phyloP scores from a whole-genome alignment of 441 rosid genomes.

The Populus trichocarpa region DNA sequence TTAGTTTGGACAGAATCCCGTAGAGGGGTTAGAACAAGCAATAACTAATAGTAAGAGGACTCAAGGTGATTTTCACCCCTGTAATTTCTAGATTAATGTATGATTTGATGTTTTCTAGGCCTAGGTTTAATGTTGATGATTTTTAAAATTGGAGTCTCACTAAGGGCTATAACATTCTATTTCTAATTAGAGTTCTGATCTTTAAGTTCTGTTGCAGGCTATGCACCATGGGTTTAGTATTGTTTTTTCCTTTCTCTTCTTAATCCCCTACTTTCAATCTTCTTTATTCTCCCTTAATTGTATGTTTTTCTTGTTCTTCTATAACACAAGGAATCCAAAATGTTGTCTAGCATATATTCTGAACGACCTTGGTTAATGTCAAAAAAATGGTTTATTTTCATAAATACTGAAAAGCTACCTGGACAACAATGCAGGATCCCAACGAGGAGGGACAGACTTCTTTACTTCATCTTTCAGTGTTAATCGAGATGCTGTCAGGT shows the following conservation, averaged over 20 bases:
- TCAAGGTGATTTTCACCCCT: no score
- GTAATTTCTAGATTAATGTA: background rate
- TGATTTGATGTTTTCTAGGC: background rate
- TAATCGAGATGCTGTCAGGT: conserved; percentile 59
- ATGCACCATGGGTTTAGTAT: no score
- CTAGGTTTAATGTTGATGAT: background rate
- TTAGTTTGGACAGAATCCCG: no score
- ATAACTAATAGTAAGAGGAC: no score
- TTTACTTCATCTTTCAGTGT: conserved; percentile 53
- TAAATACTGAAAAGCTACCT: conserved; percentile 39
- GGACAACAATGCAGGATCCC: conserved; percentile 66
- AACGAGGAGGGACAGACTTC: conserved; percentile 59
- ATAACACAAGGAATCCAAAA: background rate
- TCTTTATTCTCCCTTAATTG: background rate
- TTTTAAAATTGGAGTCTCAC: background rate
- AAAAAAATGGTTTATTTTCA: background rate
- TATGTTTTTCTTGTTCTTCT: background rate
- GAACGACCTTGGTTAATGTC: background rate
- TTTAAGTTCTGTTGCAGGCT: background rate
- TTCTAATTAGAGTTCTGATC: background rate
- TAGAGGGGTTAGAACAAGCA: no score
- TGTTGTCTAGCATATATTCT: background rate
- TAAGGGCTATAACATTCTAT: background rate
- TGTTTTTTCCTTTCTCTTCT: background rate
- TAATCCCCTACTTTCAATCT: background rate